Percentiles rank a stretch among this genome's conserved stretches.
Evolutionary conservation across 1,284 basidiomycete species (phyloP).

Genomic region (Nidula niveotomentosa): DNA sequence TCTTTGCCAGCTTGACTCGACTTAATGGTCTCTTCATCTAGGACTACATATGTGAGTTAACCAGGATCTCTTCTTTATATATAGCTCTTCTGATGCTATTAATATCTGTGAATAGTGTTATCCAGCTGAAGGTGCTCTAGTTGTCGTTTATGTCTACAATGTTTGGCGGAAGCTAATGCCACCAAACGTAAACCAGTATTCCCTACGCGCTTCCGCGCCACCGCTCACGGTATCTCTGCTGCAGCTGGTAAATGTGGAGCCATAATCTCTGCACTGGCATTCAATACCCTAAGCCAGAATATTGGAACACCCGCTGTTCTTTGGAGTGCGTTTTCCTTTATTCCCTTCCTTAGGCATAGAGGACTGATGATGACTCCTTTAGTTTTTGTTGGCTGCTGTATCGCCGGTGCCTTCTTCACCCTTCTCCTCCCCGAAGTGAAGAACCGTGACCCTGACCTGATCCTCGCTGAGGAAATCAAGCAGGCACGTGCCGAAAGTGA

Average conservation of each 20-base stretch:
- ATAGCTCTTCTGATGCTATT: too few relatives aligned
- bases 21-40: too few relatives aligned
- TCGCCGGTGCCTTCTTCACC: slow-evolving; percentile 60
- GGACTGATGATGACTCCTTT: neutral
- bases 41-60: too few relatives aligned
- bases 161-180: too few relatives aligned
- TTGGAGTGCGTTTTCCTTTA: slow-evolving; percentile 51
- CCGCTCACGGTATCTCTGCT: too few relatives aligned
- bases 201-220: too few relatives aligned
- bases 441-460: slow-evolving; percentile 69
- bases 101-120: too few relatives aligned
- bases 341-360: neutral
- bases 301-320: slow-evolving; percentile 60
- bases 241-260: slow-evolving; percentile 42
- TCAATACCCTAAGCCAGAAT: slow-evolving; percentile 62
- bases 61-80: too few relatives aligned
- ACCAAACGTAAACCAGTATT: too few relatives aligned
- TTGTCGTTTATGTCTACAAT: too few relatives aligned
- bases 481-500: slow-evolving; percentile 21
- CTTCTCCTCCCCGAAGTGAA: slow-evolving; percentile 82
- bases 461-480: slow-evolving; percentile 54
- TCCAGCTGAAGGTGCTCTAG: too few relatives aligned
- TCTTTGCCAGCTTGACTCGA: too few relatives aligned
- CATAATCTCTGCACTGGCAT: slow-evolving; percentile 77
- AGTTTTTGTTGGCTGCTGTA: slow-evolving; percentile 64